Conservation (phyloP, 495 filamentous ascomycete genomes). For the Massariosphaeria phaeospora region DNA sequence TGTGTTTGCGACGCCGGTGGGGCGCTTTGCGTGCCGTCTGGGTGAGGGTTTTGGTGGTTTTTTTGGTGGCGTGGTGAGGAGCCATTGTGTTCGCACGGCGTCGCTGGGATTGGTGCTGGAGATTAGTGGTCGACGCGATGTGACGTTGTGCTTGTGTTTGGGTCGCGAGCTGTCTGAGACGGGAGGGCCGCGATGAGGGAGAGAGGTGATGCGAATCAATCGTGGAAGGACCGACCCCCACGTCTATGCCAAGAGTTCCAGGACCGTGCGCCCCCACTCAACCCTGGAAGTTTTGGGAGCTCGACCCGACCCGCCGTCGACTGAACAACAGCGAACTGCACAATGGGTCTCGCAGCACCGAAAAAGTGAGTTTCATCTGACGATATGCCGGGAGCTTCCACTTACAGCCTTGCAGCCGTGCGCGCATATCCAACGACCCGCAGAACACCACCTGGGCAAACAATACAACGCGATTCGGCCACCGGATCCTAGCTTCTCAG, state of each 20-base stretch:
- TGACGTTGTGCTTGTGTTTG: too few species aligned
- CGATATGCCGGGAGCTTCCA: constrained; percentile 4
- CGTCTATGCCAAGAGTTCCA: constrained; percentile 23
- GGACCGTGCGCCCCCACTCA: constrained; percentile 12
- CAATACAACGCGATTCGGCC: constrained; percentile 75
- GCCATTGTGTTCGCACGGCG: too few species aligned
- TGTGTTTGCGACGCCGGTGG: too few species aligned
- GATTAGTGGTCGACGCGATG: not conserved
- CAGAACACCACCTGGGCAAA: constrained; percentile 90
- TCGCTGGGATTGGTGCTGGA: not conserved
- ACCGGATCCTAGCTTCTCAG: constrained; percentile 76
- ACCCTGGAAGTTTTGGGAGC: not conserved
- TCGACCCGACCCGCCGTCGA: not conserved
- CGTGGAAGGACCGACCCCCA: too few species aligned
- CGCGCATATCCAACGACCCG: constrained; percentile 80
- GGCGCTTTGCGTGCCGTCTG: too few species aligned
- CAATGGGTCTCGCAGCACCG: constrained; percentile 34
- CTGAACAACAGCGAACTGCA: constrained; percentile 1
- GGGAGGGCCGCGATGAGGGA: too few species aligned
- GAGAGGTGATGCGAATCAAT: too few species aligned
- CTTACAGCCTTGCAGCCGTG: constrained; percentile 52
- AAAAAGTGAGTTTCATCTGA: constrained; percentile 22
- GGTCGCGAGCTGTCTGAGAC: too few species aligned
- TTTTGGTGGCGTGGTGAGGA: too few species aligned
- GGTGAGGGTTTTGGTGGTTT: too few species aligned